Conservation (phyloP, 2,329 filamentous ascomycete species). For the Botrytis fabae region DNA sequence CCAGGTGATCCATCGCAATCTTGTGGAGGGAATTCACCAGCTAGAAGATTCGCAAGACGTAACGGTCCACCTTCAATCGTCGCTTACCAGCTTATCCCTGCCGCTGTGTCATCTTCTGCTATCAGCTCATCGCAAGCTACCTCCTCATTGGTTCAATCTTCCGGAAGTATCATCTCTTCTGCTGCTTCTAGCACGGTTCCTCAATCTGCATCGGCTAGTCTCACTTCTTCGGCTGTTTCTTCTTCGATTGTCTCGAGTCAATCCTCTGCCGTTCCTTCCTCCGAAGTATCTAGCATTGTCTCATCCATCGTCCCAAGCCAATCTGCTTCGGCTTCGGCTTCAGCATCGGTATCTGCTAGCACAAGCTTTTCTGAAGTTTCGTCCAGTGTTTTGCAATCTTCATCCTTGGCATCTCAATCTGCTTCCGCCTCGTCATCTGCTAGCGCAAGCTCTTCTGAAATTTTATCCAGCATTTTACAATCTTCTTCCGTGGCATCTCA, state of each 20-base stretch:
- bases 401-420: background rate
- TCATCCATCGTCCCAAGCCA: background rate
- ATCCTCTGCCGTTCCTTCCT: background rate
- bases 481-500: background rate
- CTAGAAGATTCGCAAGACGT: background rate
- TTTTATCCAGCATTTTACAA: background rate
- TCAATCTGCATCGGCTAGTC: background rate
- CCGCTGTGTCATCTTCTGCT: background rate
- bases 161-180: background rate
- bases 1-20: slow-evolving; percentile 6
- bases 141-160: background rate
- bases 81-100: background rate
- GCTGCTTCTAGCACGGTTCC: background rate
- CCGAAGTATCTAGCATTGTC: background rate
- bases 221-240: background rate
- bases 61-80: slow-evolving; percentile 1
- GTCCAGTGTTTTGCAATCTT: background rate
- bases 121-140: background rate
- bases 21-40: slow-evolving; percentile 7
- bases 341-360: background rate
- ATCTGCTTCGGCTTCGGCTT: background rate
- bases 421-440: too few relatives aligned
- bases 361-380: background rate
- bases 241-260: background rate
- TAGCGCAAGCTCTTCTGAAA: background rate